phyloP scores from a whole-genome alignment of 2,329 filamentous ascomycete species.

The Trichothecium roseum region DNA sequence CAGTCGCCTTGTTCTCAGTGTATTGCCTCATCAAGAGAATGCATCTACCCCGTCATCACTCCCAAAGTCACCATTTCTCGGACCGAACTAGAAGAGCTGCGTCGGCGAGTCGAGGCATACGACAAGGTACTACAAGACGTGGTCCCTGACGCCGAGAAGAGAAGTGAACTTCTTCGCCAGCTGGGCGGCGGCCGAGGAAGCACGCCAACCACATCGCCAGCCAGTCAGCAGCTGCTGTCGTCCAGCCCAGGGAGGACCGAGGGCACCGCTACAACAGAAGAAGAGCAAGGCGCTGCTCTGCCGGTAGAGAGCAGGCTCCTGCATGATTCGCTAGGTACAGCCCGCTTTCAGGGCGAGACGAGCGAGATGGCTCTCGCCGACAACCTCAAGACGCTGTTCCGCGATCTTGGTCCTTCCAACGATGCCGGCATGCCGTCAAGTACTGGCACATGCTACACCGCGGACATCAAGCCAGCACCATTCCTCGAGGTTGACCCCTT shows the following conservation, averaged over 20 bases:
- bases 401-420: constrained; percentile 5
- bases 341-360: constrained; percentile 37
- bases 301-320: constrained; percentile 27
- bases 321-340: constrained; percentile 30
- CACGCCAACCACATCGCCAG: constrained; percentile 5
- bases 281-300: constrained; percentile 1
- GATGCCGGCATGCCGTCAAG: constrained; percentile 24
- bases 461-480: constrained; percentile 31
- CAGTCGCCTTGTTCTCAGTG: constrained; percentile 37
- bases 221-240: constrained; percentile 10
- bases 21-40: constrained; percentile 29
- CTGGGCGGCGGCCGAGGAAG: constrained; percentile 6
- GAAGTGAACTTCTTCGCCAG: constrained; percentile 18
- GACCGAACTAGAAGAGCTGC: constrained; percentile 29
- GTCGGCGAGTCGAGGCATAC: constrained; percentile 25
- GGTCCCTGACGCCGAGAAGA: constrained; percentile 22
- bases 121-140: constrained; percentile 26
- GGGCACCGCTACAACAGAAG: constrained; percentile 1
- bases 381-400: constrained; percentile 24
- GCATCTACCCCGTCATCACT: constrained; percentile 32
- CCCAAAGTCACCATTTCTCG: constrained; percentile 33
- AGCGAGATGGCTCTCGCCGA: constrained; percentile 40
- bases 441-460: constrained; percentile 34
- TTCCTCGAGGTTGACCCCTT: constrained; percentile 26
- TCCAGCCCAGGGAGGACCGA: constrained; percentile 7